phyloP scores from a whole-genome alignment of 1,284 basidiomycete species.

The Rhodotorula sp. region DNA sequence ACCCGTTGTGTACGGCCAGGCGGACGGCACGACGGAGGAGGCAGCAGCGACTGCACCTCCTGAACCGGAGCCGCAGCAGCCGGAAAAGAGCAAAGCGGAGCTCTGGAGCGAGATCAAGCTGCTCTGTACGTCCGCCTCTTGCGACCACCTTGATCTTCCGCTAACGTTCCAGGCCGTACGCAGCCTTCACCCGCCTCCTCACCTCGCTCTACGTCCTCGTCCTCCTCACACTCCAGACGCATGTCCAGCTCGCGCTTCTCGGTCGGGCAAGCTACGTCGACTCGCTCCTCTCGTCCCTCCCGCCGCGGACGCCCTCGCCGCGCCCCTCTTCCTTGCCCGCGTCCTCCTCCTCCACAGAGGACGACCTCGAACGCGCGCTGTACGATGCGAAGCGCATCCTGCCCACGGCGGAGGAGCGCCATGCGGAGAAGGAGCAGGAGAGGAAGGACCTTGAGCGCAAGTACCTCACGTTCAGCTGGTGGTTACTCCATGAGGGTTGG shows the following conservation, averaged over 20 bases:
- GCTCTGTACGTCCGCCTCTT: constrained; percentile 58
- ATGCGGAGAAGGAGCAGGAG: constrained; percentile 53
- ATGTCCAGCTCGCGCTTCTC: constrained; percentile 77
- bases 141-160: background rate
- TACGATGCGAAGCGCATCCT: constrained; percentile 37
- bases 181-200: constrained; percentile 81
- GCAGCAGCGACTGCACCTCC: background rate
- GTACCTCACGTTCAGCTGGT: constrained; percentile 85
- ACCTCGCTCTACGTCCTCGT: constrained; percentile 79
- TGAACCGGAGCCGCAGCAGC: background rate
- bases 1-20: no score
- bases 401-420: background rate
- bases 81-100: constrained; percentile 57
- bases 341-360: background rate
- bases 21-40: background rate
- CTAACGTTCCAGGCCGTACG: background rate
- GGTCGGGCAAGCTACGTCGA: constrained; percentile 78
- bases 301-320: constrained; percentile 9
- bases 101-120: constrained; percentile 82
- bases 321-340: constrained; percentile 64
- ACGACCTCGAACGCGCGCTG: constrained; percentile 44
- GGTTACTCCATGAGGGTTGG: constrained; percentile 87
- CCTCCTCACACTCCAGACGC: constrained; percentile 76
- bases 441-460: constrained; percentile 65
- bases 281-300: constrained; percentile 58